Evolutionary conservation across 352 stramenopile species (phyloP), one percentile per base, ranked within the genome.

Genomic region (Globisporangium middletonii): DNA sequence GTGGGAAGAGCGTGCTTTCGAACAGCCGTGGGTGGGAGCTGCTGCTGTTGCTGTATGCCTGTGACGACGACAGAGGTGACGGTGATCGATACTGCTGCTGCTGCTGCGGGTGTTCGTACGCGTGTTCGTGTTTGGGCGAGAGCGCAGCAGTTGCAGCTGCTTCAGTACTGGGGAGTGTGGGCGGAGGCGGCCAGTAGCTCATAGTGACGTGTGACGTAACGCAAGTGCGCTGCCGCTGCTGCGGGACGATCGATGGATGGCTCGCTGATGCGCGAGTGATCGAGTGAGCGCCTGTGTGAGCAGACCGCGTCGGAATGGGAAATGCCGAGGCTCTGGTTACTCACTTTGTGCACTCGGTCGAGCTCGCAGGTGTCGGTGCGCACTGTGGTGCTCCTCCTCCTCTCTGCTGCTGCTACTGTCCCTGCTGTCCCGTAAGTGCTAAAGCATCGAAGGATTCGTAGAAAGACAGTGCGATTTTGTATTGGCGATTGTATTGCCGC

Each of bases 251-350:
- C 23, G 51, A 26, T 48, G 12, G 28, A 11, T 38, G 30, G 8
- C 28, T 28, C 18, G 48, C n/a, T 18, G 11, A 5, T 46, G n/a
- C 27, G 12, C 8, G 46, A 19, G 46, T 19, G 26, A 37, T n/a
- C 8, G 46, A 35, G 50, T 7, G 51, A 37, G 37, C 19, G 41
- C 47, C 18, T 45, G 38, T 42, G 41, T 57, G 38, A 16, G 52
- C 28, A 43, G 23, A 45, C 42, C 52, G 38, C 38, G 52, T 57
- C 52, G 52, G 41, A 57, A 50, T 57, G 41, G 23, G 37, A 50
- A 57, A 57, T 57, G 52, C 37, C 51, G 51, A 57, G 38, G 38
- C 16, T 26, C 41, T 26, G 42, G 52, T 57, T 57, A 57, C 52
- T 49, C 38, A 57, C 52, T 18, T 7, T 11, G 8, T 6, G 38